Evolutionary conservation across 371 early-diverging fungal species (phyloP).

Genomic region (Gilbertella persicaria): DNA sequence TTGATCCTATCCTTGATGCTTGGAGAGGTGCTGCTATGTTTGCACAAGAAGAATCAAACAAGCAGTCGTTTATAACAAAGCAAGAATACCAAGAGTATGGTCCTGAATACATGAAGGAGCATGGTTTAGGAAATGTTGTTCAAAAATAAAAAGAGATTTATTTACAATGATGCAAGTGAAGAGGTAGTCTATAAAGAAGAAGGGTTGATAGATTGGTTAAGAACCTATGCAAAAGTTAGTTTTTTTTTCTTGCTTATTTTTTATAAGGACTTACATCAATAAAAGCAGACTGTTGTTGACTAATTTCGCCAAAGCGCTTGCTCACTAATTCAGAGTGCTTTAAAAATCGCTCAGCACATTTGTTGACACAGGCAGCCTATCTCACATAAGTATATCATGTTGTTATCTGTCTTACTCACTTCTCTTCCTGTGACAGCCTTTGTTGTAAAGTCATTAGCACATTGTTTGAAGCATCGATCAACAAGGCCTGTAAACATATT

Average conservation of each 20-base stretch:
- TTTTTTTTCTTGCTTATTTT: no score
- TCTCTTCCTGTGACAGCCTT: constrained; percentile 82
- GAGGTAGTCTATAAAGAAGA: neutral
- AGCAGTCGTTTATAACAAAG: constrained; percentile 55
- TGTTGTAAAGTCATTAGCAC: constrained; percentile 91
- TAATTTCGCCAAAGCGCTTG: constrained; percentile 78
- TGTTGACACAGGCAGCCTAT: constrained; percentile 77
- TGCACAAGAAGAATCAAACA: constrained; percentile 34
- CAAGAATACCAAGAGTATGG: constrained; percentile 83
- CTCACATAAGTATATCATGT: neutral
- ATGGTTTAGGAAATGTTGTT: constrained; percentile 68
- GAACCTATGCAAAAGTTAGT: neutral
- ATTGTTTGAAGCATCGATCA: constrained; percentile 89
- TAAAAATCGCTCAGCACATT: constrained; percentile 91
- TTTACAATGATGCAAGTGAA: neutral
- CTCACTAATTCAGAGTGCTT: constrained; percentile 89
- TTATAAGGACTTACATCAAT: neutral
- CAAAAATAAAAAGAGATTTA: constrained; percentile 12
- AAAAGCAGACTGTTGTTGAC: constrained; percentile 16
- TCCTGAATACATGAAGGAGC: constrained; percentile 82
- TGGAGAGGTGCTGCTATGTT: constrained; percentile 85
- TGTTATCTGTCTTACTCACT: constrained; percentile 43
- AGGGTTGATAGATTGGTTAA: neutral
- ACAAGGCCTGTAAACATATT: constrained; percentile 78
- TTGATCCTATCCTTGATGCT: constrained; percentile 76